Conservation (phyloP, 73 alveolate genomes). For the Tetrahymena malaccensis region DNA sequence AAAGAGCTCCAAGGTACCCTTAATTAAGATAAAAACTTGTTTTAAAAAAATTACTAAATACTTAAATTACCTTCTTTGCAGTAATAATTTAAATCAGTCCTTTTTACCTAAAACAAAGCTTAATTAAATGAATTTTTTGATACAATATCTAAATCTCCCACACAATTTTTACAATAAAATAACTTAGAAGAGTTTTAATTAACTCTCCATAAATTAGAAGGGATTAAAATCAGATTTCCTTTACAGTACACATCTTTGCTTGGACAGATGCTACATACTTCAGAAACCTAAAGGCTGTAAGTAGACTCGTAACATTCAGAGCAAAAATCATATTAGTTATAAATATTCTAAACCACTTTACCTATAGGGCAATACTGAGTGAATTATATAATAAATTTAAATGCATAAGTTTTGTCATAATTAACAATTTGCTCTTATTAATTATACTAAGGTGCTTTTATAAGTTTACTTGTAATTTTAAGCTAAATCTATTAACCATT, state of each 20-base stretch:
- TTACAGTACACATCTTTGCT: not conserved
- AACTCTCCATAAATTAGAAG: not conserved
- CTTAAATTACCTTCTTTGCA: not conserved
- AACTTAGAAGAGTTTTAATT: not conserved
- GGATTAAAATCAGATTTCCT: not conserved
- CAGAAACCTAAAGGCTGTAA: not conserved
- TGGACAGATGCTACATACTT: not conserved
- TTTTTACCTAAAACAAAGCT: not conserved
- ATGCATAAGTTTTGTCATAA: not conserved
- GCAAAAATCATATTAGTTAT: not conserved
- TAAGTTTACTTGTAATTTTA: not conserved
- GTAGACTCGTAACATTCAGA: not conserved
- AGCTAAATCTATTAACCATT: not conserved
- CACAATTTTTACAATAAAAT: not conserved
- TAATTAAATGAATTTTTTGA: not conserved
- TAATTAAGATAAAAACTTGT: not conserved
- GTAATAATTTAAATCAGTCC: not conserved
- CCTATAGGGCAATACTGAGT: not conserved
- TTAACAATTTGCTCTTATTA: not conserved
- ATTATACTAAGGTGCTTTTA: not conserved
- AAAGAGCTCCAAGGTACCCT: not conserved
- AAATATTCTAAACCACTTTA: not conserved
- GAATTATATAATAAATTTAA: not conserved
- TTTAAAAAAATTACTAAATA: too few species aligned
- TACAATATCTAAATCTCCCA: not conserved